A percentile compares a stretch with the other conserved stretches of the same genome.
Conservation (phyloP, 139 green algal species). For the Coelastrella sp. region DNA sequence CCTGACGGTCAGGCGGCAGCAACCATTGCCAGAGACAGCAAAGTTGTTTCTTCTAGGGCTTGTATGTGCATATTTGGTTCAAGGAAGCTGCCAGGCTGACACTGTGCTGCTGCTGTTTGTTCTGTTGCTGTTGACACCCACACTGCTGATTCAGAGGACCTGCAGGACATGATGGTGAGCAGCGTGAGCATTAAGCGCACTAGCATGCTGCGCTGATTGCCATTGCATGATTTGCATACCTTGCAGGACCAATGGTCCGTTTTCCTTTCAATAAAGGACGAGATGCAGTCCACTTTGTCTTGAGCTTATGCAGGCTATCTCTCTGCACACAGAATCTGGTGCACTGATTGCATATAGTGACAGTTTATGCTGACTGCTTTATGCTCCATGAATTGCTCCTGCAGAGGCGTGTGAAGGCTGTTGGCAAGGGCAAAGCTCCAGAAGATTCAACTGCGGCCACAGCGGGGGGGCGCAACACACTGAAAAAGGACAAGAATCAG, state of each 20-base stretch:
- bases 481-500: constrained; percentile 55
- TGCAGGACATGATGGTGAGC: constrained; percentile 68
- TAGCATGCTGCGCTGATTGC: not conserved
- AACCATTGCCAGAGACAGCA: not conserved
- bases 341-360: too few species aligned
- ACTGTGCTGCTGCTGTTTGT: not conserved
- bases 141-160: constrained; percentile 55
- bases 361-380: not conserved
- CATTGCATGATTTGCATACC: not conserved
- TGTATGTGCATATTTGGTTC: too few species aligned
- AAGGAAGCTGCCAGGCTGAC: not conserved
- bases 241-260: too few species aligned
- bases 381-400: not conserved
- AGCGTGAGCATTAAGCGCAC: too few species aligned
- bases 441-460: constrained; percentile 9
- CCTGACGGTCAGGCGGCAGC: not conserved
- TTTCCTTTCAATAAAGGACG: too few species aligned
- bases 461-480: constrained; percentile 37
- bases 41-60: too few species aligned
- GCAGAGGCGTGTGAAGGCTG: constrained; percentile 55
- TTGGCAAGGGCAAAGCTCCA: not conserved
- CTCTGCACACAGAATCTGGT: too few species aligned
- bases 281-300: too few species aligned
- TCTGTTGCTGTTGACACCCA: not conserved
- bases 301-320: too few species aligned